A percentile compares a stretch with the other conserved stretches of the same genome.
Evolutionary conservation across 2,329 filamentous ascomycete species (phyloP).

Genomic region (Hyphodiscus sp.): DNA sequence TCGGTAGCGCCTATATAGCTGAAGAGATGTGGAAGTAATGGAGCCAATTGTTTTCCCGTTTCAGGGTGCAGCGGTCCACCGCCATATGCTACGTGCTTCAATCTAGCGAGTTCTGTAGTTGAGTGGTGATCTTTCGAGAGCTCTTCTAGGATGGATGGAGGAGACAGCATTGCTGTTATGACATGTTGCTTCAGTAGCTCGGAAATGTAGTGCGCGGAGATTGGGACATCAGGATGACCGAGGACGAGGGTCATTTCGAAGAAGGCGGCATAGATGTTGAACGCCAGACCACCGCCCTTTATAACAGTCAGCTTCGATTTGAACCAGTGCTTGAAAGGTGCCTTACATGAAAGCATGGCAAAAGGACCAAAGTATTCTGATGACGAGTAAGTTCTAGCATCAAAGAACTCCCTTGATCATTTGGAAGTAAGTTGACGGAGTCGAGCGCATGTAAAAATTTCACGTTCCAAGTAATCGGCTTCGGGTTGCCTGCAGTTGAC

Average conservation of each 20-base stretch:
- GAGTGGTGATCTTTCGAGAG: conserved; percentile 3
- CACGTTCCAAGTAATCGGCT: conserved; percentile 34
- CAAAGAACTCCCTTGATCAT: conserved; percentile 4
- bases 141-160: conserved; percentile 11
- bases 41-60: conserved; percentile 1
- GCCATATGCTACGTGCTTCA: conserved; percentile 10
- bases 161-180: conserved; percentile 1
- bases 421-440: conserved; percentile 10
- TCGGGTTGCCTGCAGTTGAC: conserved; percentile 33
- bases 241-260: conserved; percentile 7
- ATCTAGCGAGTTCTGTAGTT: conserved; percentile 1
- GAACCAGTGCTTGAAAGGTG: neutral
- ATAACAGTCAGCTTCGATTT: neutral
- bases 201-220: conserved; percentile 4
- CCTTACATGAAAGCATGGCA: conserved; percentile 14
- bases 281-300: conserved; percentile 3
- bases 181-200: conserved; percentile 4
- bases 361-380: conserved; percentile 2
- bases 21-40: conserved; percentile 5
- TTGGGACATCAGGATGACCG: conserved; percentile 5
- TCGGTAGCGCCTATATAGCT: conserved; percentile 12
- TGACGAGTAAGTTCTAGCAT: neutral
- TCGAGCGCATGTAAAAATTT: conserved; percentile 32
- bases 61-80: conserved; percentile 8
- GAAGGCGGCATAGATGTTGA: conserved; percentile 1